Conservation (phyloP, 108 stramenopile genomes). For the Nitzschia inconspicua region DNA sequence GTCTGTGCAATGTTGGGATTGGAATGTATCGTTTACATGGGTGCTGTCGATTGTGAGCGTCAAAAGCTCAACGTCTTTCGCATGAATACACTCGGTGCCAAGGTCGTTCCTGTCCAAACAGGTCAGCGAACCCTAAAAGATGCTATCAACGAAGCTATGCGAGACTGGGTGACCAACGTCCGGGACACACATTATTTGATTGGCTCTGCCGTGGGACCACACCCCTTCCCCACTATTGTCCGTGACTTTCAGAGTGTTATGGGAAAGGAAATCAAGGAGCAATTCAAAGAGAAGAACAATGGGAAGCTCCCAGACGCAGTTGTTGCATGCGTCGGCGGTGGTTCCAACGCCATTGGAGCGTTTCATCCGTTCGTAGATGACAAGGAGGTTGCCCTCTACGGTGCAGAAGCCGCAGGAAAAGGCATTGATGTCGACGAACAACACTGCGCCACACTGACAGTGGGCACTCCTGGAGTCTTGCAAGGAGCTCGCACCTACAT, state of each 20-base stretch:
- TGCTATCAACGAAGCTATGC: constrained; percentile 98
- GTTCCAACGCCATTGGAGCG: constrained; percentile 96
- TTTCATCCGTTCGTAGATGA: constrained; percentile 91
- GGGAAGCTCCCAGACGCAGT: constrained; percentile 91
- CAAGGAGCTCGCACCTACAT: constrained; percentile 94
- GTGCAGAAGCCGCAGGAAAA: constrained; percentile 95
- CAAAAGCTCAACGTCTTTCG: constrained; percentile 96
- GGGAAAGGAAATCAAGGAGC: constrained; percentile 77
- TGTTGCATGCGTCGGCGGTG: constrained; percentile 95
- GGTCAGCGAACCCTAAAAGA: constrained; percentile 94
- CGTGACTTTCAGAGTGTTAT: constrained; percentile 94
- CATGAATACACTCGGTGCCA: constrained; percentile 96
- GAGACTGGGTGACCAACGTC: constrained; percentile 98
- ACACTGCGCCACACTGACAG: constrained; percentile 90
- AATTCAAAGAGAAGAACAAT: constrained; percentile 83
- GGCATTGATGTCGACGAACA: constrained; percentile 75
- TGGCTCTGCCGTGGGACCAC: constrained; percentile 95
- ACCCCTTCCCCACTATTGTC: constrained; percentile 97
- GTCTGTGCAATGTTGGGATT: constrained; percentile 94
- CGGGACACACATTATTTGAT: constrained; percentile 95
- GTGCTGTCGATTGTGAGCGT: constrained; percentile 93
- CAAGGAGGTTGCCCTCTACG: constrained; percentile 80
- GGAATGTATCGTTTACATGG: constrained; percentile 97
- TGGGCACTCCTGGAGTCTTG: constrained; percentile 91
- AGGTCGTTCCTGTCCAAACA: constrained; percentile 88